Conservation (phyloP, 805 yeast genomes). For the Suhomyces xylopsoci region DNA sequence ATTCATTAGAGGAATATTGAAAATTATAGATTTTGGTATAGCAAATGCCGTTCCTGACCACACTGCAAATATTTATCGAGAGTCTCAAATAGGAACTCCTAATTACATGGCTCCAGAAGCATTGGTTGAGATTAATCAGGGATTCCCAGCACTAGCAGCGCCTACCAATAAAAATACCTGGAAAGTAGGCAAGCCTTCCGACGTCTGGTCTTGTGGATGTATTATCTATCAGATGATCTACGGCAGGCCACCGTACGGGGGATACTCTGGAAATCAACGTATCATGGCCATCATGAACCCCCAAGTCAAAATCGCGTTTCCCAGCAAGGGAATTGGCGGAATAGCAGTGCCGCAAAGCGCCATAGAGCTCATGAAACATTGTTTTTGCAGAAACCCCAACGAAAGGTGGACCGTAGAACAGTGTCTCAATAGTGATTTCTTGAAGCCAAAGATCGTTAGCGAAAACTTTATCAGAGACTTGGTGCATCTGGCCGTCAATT, state of each 20-base stretch:
- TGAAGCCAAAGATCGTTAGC: slow-evolving; percentile 73
- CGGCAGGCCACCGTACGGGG: slow-evolving; percentile 87
- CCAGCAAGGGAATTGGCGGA: slow-evolving; percentile 59
- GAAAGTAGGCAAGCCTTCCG: slow-evolving; percentile 94
- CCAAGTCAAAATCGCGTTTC: slow-evolving; percentile 64
- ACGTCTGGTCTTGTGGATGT: slow-evolving; percentile 98
- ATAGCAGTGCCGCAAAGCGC: slow-evolving; percentile 65
- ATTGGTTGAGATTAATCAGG: slow-evolving; percentile 54
- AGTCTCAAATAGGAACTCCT: slow-evolving; percentile 91
- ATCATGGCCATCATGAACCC: slow-evolving; percentile 85
- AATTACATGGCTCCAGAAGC: slow-evolving; percentile 99
- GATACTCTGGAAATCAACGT: slow-evolving; percentile 70
- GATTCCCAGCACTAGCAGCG: slow-evolving; percentile 21
- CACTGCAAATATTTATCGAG: slow-evolving; percentile 85
- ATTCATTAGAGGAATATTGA: slow-evolving; percentile 77
- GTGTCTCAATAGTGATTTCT: slow-evolving; percentile 60
- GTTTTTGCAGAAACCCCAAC: slow-evolving; percentile 68
- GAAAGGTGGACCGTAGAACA: slow-evolving; percentile 63
- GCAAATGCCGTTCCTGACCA: slow-evolving; percentile 94
- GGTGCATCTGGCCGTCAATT: slow-evolving; percentile 72
- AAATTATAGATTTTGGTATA: slow-evolving; percentile 92
- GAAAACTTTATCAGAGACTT: slow-evolving; percentile 64
- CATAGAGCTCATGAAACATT: slow-evolving; percentile 66
- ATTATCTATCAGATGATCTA: slow-evolving; percentile 93
- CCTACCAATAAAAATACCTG: slow-evolving; percentile 33